Base-by-base conservation (phyloP, 2,329 filamentous ascomycete species). In the Aureobasidium pullulans region DNA sequence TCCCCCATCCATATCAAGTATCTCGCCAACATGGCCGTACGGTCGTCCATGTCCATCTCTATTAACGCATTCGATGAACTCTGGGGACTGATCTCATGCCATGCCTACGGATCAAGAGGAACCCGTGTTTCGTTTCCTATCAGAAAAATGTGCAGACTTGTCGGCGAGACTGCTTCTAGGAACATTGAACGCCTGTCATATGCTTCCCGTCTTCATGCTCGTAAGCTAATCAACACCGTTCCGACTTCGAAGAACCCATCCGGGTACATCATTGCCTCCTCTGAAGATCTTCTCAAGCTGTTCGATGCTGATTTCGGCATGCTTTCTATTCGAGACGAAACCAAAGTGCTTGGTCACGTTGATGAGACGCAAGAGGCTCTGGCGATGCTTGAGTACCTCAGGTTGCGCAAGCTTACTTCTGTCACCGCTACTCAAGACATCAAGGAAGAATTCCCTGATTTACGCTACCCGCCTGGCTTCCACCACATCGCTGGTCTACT, bases 51-150 rank as follows among this genome's bases (percentile, higher is more conserved):
- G 90, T 96, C 90, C 0, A 91, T 96, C 62, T 95, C 90, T 1
- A 89, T 96, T 68, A 94, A 90, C 64, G 89, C 89, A 0, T 94
- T 95, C 66, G 80, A 83, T 65, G 88, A 95, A 66, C 75, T 96
- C 0, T 96, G 91, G 92, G 92, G 91, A 0, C 75, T 96, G 31
- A 90, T 96, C 42, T 85, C 90, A 1, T 96, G 90, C 62, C 91
- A 96, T 69, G 84, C 87, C 0, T 96, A 96, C 66, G 90, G 88
- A 0, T 63, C 73, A 1, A 81, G 81, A 46, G 90, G 90, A 4
- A 95, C 94, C 89, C 82, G 91, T n/a, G 90, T 96, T 0, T 89
- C 89, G 0, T 96, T 96, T 67, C 90, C 91, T 0, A 91, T 96
- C 50, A 82, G 91, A 11, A 96, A 96, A 71, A 93, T 96, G 86